Conservation (phyloP, 2,329 filamentous ascomycete genomes). For the Atkinsonella texensis region DNA sequence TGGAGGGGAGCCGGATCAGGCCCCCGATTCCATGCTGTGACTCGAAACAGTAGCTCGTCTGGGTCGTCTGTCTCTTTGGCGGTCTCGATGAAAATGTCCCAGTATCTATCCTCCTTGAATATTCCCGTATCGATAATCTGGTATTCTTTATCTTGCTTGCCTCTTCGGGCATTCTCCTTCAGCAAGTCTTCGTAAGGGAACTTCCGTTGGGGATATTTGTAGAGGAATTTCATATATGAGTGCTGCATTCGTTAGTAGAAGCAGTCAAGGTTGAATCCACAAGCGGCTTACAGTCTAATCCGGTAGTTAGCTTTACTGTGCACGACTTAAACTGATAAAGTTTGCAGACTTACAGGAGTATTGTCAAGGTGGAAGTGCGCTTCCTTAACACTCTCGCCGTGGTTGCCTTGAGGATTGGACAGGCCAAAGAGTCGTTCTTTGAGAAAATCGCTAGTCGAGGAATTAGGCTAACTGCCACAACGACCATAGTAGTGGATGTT, state of each 20-base stretch:
- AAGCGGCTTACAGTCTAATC: conserved; percentile 31
- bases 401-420: conserved; percentile 93
- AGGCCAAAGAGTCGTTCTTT: conserved; percentile 93
- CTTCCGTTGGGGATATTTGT: conserved; percentile 87
- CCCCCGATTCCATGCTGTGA: conserved; percentile 93
- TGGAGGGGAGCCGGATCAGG: conserved; percentile 83
- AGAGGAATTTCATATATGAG: conserved; percentile 98
- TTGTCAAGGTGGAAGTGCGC: conserved; percentile 95
- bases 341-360: conserved; percentile 47
- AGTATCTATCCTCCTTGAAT: conserved; percentile 85
- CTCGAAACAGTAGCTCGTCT: conserved; percentile 83
- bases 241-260: conserved; percentile 42
- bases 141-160: conserved; percentile 72
- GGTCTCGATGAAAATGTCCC: conserved; percentile 94
- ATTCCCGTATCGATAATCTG: conserved; percentile 81
- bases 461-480: background rate
- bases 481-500: background rate
- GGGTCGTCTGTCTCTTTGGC: conserved; percentile 89
- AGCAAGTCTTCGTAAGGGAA: conserved; percentile 89
- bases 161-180: conserved; percentile 68
- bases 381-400: conserved; percentile 95
- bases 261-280: background rate
- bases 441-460: conserved; percentile 58
- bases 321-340: background rate
- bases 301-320: conserved; percentile 11